Evolutionary conservation across 805 yeast species (phyloP).

Genomic region (Metschnikowia aberdeeniae): DNA sequence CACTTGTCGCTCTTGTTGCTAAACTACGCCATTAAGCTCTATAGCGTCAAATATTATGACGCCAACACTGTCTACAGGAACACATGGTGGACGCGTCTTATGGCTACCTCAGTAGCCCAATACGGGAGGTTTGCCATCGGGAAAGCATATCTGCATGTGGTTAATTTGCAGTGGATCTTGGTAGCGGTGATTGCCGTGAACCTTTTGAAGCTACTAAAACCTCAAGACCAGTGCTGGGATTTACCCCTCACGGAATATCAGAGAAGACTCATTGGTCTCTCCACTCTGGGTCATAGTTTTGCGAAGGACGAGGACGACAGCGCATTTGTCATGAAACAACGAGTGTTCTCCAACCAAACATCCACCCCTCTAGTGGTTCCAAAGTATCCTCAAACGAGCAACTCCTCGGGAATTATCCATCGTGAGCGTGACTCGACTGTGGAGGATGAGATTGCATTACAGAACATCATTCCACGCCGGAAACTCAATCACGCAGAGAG

Average conservation of each 20-base stretch:
- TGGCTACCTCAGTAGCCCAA: background rate
- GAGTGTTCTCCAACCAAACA: slow-evolving; percentile 18
- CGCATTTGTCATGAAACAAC: slow-evolving; percentile 21
- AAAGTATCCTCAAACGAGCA: slow-evolving; percentile 17
- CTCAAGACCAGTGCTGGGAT: slow-evolving; percentile 49
- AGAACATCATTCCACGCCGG: slow-evolving; percentile 7
- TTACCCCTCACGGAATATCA: slow-evolving; percentile 46
- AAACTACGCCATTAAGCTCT: slow-evolving; percentile 9
- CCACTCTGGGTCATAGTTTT: slow-evolving; percentile 4
- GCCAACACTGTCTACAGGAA: slow-evolving; percentile 9
- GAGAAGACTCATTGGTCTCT: slow-evolving; percentile 43
- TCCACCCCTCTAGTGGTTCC: slow-evolving; percentile 17
- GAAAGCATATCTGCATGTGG: slow-evolving; percentile 1
- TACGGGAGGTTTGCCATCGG: background rate
- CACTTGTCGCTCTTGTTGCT: slow-evolving; percentile 19
- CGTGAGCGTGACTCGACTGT: background rate
- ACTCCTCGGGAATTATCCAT: slow-evolving; percentile 7
- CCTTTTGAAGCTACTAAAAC: slow-evolving; percentile 28
- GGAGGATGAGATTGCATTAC: slow-evolving; percentile 9
- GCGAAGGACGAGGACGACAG: slow-evolving; percentile 14
- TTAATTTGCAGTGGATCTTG: slow-evolving; percentile 17
- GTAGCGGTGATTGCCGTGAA: slow-evolving; percentile 25
- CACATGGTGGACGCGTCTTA: slow-evolving; percentile 6
- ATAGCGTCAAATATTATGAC: slow-evolving; percentile 8
- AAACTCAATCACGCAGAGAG: slow-evolving; percentile 1